A percentile compares a stretch with the other conserved stretches of the same genome.
Evolutionary conservation across 73 alveolate genomes (phyloP).

Genomic region (Paraurostyla sp.): DNA sequence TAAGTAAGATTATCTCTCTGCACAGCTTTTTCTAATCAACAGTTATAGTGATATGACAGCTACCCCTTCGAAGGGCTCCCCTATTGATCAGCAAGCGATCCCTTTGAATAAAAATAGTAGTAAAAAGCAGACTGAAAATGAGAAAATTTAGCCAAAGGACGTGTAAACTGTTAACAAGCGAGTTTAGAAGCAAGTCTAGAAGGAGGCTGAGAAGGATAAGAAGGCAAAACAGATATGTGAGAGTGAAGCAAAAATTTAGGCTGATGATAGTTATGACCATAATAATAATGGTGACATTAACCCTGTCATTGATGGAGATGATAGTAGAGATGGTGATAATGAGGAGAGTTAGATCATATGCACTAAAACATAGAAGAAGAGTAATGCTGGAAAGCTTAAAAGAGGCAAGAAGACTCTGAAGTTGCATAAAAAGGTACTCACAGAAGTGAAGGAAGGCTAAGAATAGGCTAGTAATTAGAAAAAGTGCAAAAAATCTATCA

Average conservation of each 20-base stretch:
- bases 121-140: background rate
- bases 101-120: background rate
- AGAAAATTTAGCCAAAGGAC: background rate
- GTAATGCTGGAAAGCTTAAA: background rate
- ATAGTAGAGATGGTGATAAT: background rate
- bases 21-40: background rate
- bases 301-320: background rate
- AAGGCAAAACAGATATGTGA: no score
- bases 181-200: conserved; percentile 2
- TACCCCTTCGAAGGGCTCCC: conserved; percentile 27
- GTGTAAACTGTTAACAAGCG: background rate
- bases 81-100: background rate
- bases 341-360: conserved; percentile 6
- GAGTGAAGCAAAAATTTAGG: no score
- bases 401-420: background rate
- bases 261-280: no score
- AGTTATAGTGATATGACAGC: conserved; percentile 11
- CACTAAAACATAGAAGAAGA: background rate
- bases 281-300: no score
- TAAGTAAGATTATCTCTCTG: background rate
- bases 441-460: background rate
- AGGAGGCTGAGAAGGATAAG: background rate
- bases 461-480: background rate
- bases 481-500: background rate
- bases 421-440: background rate